These are phyloP conservation scores for Ramalina intermedia DNA, from an alignment of 495 filamentous ascomycete species.

Conservation along the genomic window DNA sequence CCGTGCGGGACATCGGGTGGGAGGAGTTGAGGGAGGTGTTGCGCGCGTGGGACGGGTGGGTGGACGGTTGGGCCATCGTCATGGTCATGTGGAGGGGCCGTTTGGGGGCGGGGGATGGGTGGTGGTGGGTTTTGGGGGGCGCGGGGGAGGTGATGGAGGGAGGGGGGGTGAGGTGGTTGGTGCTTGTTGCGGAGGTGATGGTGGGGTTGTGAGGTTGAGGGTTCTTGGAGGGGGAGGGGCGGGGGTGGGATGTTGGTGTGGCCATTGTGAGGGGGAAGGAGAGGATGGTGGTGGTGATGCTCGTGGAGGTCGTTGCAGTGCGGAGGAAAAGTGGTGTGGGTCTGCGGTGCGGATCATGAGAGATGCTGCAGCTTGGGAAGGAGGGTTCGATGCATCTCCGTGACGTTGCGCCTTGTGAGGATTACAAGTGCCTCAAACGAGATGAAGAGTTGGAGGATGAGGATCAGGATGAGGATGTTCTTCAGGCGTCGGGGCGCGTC, in stretches of 20 bases:
- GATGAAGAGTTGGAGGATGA: too few relatives aligned
- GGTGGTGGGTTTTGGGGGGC: not conserved
- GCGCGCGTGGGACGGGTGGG: not conserved
- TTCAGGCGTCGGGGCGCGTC: too few relatives aligned
- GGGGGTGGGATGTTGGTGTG: conserved; percentile 11
- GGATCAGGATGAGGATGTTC: too few relatives aligned
- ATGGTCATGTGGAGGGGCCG: not conserved
- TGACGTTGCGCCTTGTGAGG: not conserved
- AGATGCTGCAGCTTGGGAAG: not conserved
- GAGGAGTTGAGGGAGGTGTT: not conserved
- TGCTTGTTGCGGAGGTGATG: conserved; percentile 6
- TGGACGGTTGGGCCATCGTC: not conserved
- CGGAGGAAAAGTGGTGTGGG: not conserved
- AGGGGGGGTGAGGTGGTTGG: conserved; percentile 1
- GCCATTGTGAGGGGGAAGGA: not conserved
- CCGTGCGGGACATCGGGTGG: not conserved
- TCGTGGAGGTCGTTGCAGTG: not conserved
- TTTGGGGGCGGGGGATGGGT: not conserved
- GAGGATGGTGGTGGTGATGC: not conserved
- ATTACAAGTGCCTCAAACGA: too few relatives aligned
- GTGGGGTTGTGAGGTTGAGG: conserved; percentile 3
- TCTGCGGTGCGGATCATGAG: not conserved
- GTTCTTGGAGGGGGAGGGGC: conserved; percentile 5
- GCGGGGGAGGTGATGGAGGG: conserved; percentile 10
- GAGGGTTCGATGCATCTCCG: not conserved